Conservation (phyloP, 257 asterid genomes). For the Solanum medicagineum region DNA sequence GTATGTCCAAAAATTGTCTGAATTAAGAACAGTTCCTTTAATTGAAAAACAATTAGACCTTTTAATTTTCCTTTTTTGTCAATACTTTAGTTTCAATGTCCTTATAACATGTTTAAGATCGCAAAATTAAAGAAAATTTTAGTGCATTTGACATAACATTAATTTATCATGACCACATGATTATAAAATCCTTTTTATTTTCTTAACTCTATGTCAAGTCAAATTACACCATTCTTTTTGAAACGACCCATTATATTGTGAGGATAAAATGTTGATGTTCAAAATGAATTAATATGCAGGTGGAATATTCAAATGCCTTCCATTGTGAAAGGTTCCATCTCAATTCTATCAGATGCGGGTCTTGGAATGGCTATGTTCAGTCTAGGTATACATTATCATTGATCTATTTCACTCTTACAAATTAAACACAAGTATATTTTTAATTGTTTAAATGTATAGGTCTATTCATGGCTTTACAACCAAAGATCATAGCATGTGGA, state of each 20-base stretch:
- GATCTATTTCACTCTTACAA: too few species aligned
- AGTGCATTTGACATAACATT: too few species aligned
- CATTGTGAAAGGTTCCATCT: slow-evolving; percentile 73
- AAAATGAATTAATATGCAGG: slow-evolving; percentile 13
- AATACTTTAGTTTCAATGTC: too few species aligned
- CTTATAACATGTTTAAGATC: too few species aligned
- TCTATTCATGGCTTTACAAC: slow-evolving; percentile 92
- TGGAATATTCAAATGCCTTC: slow-evolving; percentile 90
- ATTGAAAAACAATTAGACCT: too few species aligned
- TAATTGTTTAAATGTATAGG: slow-evolving; percentile 19
- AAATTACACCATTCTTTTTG: too few species aligned
- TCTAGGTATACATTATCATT: slow-evolving; percentile 30
- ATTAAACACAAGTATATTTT: background rate
- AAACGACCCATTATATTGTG: too few species aligned
- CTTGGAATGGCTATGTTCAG: slow-evolving; percentile 99
- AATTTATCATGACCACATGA: too few species aligned
- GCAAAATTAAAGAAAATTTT: too few species aligned
- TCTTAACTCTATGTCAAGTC: too few species aligned
- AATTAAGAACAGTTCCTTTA: background rate
- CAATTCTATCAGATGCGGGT: slow-evolving; percentile 89
- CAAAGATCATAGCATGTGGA: slow-evolving; percentile 82
- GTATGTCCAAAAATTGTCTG: background rate
- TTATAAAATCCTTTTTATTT: too few species aligned
- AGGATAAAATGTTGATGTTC: background rate
- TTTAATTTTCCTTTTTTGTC: too few species aligned